Percentiles rank a stretch among this genome's conserved stretches.
Evolutionary conservation across 2,329 filamentous ascomycete genomes (phyloP).

Genomic region (Sporothrix euskadiensis): DNA sequence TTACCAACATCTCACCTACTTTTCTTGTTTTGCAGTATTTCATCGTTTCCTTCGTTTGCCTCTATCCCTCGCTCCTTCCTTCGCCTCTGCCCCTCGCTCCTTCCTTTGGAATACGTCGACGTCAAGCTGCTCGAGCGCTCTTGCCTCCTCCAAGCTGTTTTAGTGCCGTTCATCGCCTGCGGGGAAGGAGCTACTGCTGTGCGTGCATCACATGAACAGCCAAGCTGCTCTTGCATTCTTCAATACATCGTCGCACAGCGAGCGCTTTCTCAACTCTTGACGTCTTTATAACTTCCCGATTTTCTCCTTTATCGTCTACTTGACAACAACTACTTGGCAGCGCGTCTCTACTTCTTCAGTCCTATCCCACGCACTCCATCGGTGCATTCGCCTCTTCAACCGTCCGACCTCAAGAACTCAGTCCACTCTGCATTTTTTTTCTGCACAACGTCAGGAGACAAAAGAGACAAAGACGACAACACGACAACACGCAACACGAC

Average conservation of each 20-base stretch:
- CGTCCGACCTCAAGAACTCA: background rate
- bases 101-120: background rate
- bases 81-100: background rate
- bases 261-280: background rate
- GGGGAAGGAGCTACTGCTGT: background rate
- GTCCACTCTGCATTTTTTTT: background rate
- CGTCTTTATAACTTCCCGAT: background rate
- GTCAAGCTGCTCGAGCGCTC: background rate
- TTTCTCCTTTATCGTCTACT: background rate
- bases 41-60: background rate
- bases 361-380: background rate
- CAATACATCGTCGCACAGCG: background rate
- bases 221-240: background rate
- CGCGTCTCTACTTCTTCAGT: background rate
- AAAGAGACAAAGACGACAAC: background rate
- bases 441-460: slow-evolving; percentile 21
- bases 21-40: background rate
- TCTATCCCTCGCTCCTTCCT: background rate
- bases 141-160: background rate
- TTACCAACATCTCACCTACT: background rate
- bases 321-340: background rate
- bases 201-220: slow-evolving; percentile 18
- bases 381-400: background rate
- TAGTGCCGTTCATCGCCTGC: background rate
- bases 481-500: too few species aligned